These are phyloP conservation scores for Echria macrotheca DNA, from an alignment of 495 filamentous ascomycete genomes.

Conservation along the genomic window DNA sequence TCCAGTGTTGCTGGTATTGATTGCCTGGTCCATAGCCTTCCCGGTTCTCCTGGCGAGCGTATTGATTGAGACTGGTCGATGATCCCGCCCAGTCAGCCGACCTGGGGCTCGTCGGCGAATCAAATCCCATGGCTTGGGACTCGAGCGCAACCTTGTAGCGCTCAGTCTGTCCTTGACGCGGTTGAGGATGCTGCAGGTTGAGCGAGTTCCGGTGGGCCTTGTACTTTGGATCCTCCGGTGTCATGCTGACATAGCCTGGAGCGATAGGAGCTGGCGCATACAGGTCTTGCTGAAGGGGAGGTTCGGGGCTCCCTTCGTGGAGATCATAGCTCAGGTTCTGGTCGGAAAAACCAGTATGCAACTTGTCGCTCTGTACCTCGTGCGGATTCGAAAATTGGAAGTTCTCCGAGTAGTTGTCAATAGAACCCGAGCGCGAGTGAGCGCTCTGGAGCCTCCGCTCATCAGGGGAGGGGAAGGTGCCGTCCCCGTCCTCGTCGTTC, in stretches of 20 bases:
- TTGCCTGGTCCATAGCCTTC: conserved; percentile 39
- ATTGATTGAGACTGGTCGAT: conserved; percentile 46
- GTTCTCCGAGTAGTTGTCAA: conserved; percentile 57
- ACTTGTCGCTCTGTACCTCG: conserved; percentile 51
- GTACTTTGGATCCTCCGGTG: conserved; percentile 84
- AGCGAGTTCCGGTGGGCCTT: conserved; percentile 84
- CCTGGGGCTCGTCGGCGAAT: conserved; percentile 58
- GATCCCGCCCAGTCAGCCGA: conserved; percentile 70
- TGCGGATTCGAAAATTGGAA: conserved; percentile 60
- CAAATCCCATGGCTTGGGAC: conserved; percentile 67
- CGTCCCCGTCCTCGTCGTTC: conserved; percentile 32
- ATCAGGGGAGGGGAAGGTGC: background rate
- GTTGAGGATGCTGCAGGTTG: conserved; percentile 86
- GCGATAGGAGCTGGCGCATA: conserved; percentile 25
- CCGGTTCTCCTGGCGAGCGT: conserved; percentile 34
- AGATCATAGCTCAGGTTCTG: conserved; percentile 30
- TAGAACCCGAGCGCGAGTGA: conserved; percentile 65
- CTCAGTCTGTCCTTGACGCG: conserved; percentile 73
- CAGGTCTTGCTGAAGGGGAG: conserved; percentile 21
- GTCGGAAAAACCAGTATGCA: conserved; percentile 61
- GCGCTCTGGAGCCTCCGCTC: conserved; percentile 19
- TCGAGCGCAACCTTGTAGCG: conserved; percentile 79
- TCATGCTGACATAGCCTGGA: conserved; percentile 32
- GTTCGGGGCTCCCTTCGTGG: conserved; percentile 14
- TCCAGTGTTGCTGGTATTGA: conserved; percentile 37